Base-by-base conservation (phyloP, 805 yeast species). In the Saturnispora silvae region DNA sequence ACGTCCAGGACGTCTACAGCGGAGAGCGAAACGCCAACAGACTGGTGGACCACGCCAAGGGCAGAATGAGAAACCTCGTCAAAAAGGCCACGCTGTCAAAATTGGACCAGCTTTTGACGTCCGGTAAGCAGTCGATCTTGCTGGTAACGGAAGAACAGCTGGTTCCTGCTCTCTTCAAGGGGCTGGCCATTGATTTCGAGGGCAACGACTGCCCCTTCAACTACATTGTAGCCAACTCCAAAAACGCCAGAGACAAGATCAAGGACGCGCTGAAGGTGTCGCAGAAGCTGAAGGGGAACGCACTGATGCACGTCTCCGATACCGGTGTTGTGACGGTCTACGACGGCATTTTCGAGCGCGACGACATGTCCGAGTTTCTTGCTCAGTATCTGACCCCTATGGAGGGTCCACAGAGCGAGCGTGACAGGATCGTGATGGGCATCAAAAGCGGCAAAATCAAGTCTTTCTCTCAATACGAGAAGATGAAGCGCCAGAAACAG, bases 181-280 rank as follows among this genome's bases (percentile, higher is more conserved):
- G 81, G 1, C 58, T 84, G 42, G 85, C 89, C 2, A 64, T 82
- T 38, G 94, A 83, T 51, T 77, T 74, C 54, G 53, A 78, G n/a
- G 28, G 28, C 29, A 75, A 67, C 0, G 43, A 52, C 2, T 51
- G 70, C 3, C 70, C 72, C 29, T 66, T 72, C 47, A 78, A 67
- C 1, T 67, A 61, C 52, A 51, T 55, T 8, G 47, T 48, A 5
- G 43, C 42, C 2, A 37, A 39, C 7, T 45, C 50, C 11, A 20
- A 31, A 2, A 48, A 28, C 19, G 20, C 47, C 3, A 48, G 51
- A 23, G 28, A 38, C 9, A 15, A 26, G 2, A 22, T 46, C 10
- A 35, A 42, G 29, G 43, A 44, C 0, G 24, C 45, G 2, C 17
- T 37, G 8, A 19, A 24, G 4, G 18, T 37, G 4, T 46, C 52